These are phyloP conservation scores for Begonia loranthoides DNA, from an alignment of 306 rosid genomes.

Conservation along the genomic window DNA sequence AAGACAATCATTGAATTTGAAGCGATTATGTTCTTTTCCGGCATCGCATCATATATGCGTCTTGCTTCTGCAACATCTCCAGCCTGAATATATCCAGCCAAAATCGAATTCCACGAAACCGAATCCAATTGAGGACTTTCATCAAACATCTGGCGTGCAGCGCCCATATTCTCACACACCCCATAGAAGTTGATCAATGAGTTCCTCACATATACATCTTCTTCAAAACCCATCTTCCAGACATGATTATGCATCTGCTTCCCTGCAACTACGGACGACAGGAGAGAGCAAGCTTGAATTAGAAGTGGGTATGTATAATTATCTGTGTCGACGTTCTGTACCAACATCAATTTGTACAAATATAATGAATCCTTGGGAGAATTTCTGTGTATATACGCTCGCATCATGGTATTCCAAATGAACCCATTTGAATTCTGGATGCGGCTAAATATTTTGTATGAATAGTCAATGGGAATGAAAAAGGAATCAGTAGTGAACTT, in stretches of 20 bases:
- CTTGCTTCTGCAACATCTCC: conserved; percentile 35
- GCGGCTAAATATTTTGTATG: conserved; percentile 30
- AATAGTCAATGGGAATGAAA: conserved; percentile 24
- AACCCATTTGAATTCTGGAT: conserved; percentile 47
- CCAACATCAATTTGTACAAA: conserved; percentile 28
- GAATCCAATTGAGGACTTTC: conserved; percentile 54
- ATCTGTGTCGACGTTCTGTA: conserved; percentile 19
- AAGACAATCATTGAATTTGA: conserved; percentile 62
- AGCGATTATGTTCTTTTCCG: conserved; percentile 40
- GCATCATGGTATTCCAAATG: conserved; percentile 72
- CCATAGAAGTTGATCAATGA: conserved; percentile 56
- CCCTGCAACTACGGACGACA: conserved; percentile 35
- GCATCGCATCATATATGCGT: conserved; percentile 33
- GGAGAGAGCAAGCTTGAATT: conserved; percentile 39
- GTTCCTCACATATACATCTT: conserved; percentile 48
- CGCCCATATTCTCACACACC: conserved; percentile 40
- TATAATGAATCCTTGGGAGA: conserved; percentile 24
- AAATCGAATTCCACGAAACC: conserved; percentile 64
- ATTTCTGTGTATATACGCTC: conserved; percentile 33
- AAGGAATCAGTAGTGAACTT: conserved; percentile 28
- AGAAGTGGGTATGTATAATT: conserved; percentile 55
- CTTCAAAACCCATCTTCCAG: conserved; percentile 35
- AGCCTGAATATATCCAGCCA: conserved; percentile 53
- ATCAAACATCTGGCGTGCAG: conserved; percentile 50
- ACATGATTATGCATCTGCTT: conserved; percentile 40